Percentiles rank a stretch among this genome's conserved stretches.
Conservation (phyloP, 441 rosid genomes). For the Monsonia emarginata region DNA sequence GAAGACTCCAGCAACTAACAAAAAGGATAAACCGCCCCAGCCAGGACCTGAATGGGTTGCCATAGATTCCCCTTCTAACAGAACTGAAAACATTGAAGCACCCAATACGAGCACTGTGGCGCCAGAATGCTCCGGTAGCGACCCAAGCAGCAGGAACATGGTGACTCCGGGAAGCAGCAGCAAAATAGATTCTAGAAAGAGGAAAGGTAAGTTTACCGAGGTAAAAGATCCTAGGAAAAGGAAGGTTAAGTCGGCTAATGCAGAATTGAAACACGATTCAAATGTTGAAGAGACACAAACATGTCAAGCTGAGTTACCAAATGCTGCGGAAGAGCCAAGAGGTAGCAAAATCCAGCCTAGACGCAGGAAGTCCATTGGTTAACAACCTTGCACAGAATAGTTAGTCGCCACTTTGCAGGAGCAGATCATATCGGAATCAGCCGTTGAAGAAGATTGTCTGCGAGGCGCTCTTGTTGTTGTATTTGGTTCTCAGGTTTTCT, state of each 20-base stretch:
- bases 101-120: constrained; percentile 7
- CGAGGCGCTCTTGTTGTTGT: background rate
- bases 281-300: background rate
- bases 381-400: background rate
- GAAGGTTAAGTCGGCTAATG: constrained; percentile 13
- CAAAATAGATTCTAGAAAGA: constrained; percentile 20
- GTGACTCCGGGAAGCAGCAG: background rate
- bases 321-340: background rate
- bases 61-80: constrained; percentile 2
- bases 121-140: background rate
- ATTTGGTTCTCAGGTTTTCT: background rate
- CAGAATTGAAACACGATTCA: background rate
- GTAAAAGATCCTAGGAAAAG: constrained; percentile 21
- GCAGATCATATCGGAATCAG: too few species aligned
- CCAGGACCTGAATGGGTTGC: background rate
- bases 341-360: background rate
- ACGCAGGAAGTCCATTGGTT: background rate
- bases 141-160: too few species aligned
- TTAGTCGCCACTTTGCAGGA: background rate
- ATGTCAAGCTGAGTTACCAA: background rate
- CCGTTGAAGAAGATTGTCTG: too few species aligned
- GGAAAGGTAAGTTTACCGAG: constrained; percentile 20
- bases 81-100: constrained; percentile 14
- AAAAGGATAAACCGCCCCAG: constrained; percentile 4
- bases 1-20: constrained; percentile 16